Conservation (phyloP, 23 red algal species). For the Gracilaria domingensis region DNA sequence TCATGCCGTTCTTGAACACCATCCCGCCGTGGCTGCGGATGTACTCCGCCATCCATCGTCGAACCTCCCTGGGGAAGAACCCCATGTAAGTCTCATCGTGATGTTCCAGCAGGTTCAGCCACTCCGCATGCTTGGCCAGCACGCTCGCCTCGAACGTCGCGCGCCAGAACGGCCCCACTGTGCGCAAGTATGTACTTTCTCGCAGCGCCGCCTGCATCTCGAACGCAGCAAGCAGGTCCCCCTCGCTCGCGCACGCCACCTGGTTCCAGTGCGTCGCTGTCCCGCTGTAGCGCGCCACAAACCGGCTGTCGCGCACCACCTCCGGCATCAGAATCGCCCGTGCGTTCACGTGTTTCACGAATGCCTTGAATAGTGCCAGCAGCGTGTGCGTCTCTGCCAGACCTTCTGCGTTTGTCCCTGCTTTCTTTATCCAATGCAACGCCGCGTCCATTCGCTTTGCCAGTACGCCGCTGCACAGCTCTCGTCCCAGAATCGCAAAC, state of each 20-base stretch:
- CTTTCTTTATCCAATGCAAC: constrained; percentile 84
- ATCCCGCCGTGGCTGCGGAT: constrained; percentile 68
- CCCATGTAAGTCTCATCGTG: constrained; percentile 91
- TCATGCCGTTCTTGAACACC: constrained; percentile 81
- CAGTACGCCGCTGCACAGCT: constrained; percentile 82
- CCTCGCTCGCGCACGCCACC: constrained; percentile 69
- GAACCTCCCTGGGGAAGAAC: constrained; percentile 64
- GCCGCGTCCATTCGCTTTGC: constrained; percentile 91
- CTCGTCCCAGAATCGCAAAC: constrained; percentile 75
- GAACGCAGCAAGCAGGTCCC: constrained; percentile 76
- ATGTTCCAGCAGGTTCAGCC: constrained; percentile 84
- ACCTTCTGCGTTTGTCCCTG: constrained; percentile 59
- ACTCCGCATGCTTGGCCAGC: constrained; percentile 42
- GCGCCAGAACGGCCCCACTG: constrained; percentile 84
- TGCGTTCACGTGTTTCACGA: constrained; percentile 78
- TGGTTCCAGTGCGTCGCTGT: constrained; percentile 39
- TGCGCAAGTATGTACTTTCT: constrained; percentile 86
- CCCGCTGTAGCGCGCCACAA: constrained; percentile 68
- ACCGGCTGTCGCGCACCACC: constrained; percentile 67
- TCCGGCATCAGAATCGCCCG: constrained; percentile 76
- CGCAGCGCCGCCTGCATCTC: constrained; percentile 92
- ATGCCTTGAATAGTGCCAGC: constrained; percentile 87
- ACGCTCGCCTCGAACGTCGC: constrained; percentile 35
- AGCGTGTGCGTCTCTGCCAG: constrained; percentile 80
- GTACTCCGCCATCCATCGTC: constrained; percentile 64